Evolutionary conservation across 768 basidiomycete genomes (phyloP), one percentile per base, ranked within the genome.

Genomic region (Podaxis rugospora): DNA sequence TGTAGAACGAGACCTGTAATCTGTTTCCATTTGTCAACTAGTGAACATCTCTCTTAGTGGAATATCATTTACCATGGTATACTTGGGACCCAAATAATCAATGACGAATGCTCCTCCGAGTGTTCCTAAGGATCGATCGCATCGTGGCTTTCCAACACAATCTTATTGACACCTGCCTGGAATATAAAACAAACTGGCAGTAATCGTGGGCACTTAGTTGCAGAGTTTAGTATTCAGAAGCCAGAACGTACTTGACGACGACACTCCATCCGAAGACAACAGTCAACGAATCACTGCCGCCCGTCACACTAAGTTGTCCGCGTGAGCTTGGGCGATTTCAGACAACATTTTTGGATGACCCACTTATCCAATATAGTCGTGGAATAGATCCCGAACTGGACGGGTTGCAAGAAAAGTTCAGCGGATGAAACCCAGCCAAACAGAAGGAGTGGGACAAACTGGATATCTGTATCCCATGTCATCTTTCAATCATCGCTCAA

Each of bases 231-330:
- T 28, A 37, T 42, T 37, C 6, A 49, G 28, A 61, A 54, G 36
- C 40, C 18, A 18, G 36, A 11, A 65, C 83, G 47, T 70, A 91
- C 91, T 91, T 90, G 76, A 93, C 89, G 28, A 95, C 85, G 46
- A 90, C 87, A 64, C 81, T 84, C 94, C 93, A 95, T 16, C 93
- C 93, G 63, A 95, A 86, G 11, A 89, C 79, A 47, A 88, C 79
- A 5, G 75, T 69, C 21, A 94, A 76, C 6, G 84, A 78, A 9
- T 70, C 67, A 32, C 72, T 70, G 27, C 74, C 71, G 39, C 87
- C 85, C 14, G 86, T 87, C 59, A 93, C 79, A 58, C 86, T 90
- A 58, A 27, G 13, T 39, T 25, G 18, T 9, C 25, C 11, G 9
- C 2, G 35, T 28, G 10, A 37, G 40, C 3, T 9, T 11, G 35